Base-by-base conservation (phyloP, 148 eudicot genomes). In the Amaranthus palmeri region DNA sequence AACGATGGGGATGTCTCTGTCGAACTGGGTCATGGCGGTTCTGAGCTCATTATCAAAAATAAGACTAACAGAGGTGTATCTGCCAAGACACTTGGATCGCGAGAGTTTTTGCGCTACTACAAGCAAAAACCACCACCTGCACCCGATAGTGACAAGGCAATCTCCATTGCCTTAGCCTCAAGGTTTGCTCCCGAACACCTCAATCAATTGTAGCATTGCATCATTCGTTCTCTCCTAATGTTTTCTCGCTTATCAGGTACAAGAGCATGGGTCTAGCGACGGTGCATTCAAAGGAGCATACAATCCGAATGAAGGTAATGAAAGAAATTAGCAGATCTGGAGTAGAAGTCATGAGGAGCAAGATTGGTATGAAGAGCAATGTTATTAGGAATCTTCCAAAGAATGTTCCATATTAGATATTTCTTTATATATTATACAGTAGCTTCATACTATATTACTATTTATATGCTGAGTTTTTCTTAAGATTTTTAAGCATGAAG, bases 301-400 rank as follows among this genome's bases (percentile, higher is more conserved):
- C 65, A 17, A 88, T 90, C 53, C 84, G 96, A 69, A 82, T 96
- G 96, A 96, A 96, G 86, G 97, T 90, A 69, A 54, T 96, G 88
- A 96, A 87, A 78, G 86, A 85, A 79, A 96, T 96, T 81, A 90
- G 69, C 73, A 80, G 81, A 71, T 73, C 87, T 3, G 95, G 96
- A 18, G 92, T 86, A 51, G 95, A 90, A 68, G 83, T 79, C 18
- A 92, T 96, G 99, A 84, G 88, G 48, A 73, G 83, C 25, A 90
- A 84, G 85, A 88, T 96, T 1, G 99, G 97, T 64, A 89, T 92
- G 89, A 96, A 92, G 85, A 96, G 87, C 68, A 96, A 96, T 55
- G 92, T 90, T 72, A 92, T 92, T 58, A 86, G 86, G 51, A 96
- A 96, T 61, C 93, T 92, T 61, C 99, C 99, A 14, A 96, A 85